Conservation (phyloP, 257 asterid species). For the Solanum commersonii region DNA sequence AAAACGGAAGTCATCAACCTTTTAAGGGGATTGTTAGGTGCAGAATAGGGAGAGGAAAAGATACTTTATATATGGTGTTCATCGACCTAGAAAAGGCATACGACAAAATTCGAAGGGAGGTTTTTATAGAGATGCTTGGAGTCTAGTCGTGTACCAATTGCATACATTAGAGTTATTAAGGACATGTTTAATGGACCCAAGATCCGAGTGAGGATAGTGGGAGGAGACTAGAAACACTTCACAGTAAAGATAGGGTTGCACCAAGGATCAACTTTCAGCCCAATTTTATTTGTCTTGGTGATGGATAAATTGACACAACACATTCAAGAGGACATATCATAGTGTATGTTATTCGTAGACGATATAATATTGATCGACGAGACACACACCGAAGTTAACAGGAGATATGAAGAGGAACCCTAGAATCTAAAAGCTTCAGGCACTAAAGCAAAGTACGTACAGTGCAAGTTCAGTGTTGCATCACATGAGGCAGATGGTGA, state of each 20-base stretch:
- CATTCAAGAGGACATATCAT: not conserved
- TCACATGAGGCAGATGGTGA: not conserved
- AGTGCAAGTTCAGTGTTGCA: not conserved
- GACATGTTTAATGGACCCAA: not conserved
- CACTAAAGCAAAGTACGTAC: not conserved
- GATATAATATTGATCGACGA: not conserved
- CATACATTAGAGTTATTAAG: not conserved
- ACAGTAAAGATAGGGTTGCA: not conserved
- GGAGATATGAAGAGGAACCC: not conserved
- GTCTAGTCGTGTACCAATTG: not conserved
- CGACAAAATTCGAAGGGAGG: not conserved
- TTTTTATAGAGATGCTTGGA: not conserved
- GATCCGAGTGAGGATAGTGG: not conserved
- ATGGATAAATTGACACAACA: not conserved
- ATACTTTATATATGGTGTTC: not conserved
- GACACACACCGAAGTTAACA: not conserved
- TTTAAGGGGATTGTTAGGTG: not conserved
- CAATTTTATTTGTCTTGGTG: not conserved
- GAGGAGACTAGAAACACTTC: not conserved
- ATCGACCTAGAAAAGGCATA: not conserved
- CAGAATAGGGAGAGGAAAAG: not conserved
- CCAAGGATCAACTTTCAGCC: not conserved
- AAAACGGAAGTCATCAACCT: not conserved
- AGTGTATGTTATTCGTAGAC: not conserved
- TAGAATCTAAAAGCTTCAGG: not conserved